Percentiles rank a stretch among this genome's conserved stretches.
Conservation (phyloP, 768 basidiomycete species). For the Collybia nuda region DNA sequence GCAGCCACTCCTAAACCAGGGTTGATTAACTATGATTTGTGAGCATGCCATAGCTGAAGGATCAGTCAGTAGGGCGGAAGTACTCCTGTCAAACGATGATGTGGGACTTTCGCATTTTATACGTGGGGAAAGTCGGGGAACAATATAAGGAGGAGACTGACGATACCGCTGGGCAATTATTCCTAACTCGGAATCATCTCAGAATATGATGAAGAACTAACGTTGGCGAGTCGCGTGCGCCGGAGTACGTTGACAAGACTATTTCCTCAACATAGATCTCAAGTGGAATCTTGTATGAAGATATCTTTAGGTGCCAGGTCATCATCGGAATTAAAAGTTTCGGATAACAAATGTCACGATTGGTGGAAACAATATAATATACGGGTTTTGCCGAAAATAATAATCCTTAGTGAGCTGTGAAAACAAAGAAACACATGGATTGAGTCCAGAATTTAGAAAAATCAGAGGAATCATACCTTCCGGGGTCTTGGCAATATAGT, state of each 20-base stretch:
- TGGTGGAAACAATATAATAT: conserved; percentile 32
- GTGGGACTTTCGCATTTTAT: conserved; percentile 16
- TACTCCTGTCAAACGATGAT: background rate
- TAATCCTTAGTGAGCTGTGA: conserved; percentile 45
- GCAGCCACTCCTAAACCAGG: conserved; percentile 54
- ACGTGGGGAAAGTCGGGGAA: conserved; percentile 16
- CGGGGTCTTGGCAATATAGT: conserved; percentile 92
- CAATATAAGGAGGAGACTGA: conserved; percentile 15
- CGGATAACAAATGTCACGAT: conserved; percentile 19
- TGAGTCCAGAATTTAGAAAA: background rate
- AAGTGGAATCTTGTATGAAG: conserved; percentile 12
- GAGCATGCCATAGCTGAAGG: conserved; percentile 13
- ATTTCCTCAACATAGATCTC: conserved; percentile 13
- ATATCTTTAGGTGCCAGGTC: conserved; percentile 21
- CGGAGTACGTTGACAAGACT: conserved; percentile 4
- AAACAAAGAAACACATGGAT: background rate
- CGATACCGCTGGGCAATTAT: conserved; percentile 20
- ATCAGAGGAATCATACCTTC: conserved; percentile 53
- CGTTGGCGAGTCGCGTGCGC: conserved; percentile 1
- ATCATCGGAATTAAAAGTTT: conserved; percentile 21
- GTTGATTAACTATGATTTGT: conserved; percentile 39
- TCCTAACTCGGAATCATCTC: conserved; percentile 23
- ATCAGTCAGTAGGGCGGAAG: conserved; percentile 1
- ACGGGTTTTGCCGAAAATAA: conserved; percentile 33
- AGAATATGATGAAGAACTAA: conserved; percentile 5